Evolutionary conservation across 345 rosid species (phyloP), one percentile per base, ranked within the genome.

Genomic region (Atalantia buxifolia): DNA sequence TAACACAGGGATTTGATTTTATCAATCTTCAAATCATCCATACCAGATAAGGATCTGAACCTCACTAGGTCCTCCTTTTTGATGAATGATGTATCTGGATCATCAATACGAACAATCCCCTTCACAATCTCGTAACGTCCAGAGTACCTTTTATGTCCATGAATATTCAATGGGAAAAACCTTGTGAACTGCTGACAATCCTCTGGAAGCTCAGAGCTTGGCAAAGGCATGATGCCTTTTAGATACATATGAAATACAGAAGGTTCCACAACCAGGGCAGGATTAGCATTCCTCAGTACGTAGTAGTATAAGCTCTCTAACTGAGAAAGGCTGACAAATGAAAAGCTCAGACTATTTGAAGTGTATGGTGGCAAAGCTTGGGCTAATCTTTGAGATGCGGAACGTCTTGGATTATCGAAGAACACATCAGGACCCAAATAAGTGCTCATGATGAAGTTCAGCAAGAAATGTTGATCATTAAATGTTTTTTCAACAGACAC

Each of bases 391-490:
- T 86, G 87, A 77, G 83, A 82, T 4, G 87, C 89, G 10, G 95
- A 91, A 75, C 81, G 65, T 79, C 92, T 85, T 79, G 92, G 92
- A 71, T 82, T 84, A 84, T 89, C 95, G 71, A 88, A 87, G 76
- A 73, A 88, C 68, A 91, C 81, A 84, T 89, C 95, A 71, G 95
- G 95, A 77, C 93, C 93, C 79, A 91, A 72, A 67, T 86, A 91
- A 77, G 82, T 84, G 60, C 87, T 75, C 93, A 89, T 87, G 56
- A 88, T 78, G 81, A 91, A 89, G 74, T 84, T 83, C 53, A 87
- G 78, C 88, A 89, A 83, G 88, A 89, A 88, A 77, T 78, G 74
- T 70, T 84, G 90, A 77, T 88, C 89, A 48, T 72, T 69, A 1
- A 76, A 77, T 74, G 76, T 74, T 35, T 77, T 77, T 27, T 78